phyloP scores from a whole-genome alignment of 495 filamentous ascomycete species.

The Penicillium turbatum region DNA sequence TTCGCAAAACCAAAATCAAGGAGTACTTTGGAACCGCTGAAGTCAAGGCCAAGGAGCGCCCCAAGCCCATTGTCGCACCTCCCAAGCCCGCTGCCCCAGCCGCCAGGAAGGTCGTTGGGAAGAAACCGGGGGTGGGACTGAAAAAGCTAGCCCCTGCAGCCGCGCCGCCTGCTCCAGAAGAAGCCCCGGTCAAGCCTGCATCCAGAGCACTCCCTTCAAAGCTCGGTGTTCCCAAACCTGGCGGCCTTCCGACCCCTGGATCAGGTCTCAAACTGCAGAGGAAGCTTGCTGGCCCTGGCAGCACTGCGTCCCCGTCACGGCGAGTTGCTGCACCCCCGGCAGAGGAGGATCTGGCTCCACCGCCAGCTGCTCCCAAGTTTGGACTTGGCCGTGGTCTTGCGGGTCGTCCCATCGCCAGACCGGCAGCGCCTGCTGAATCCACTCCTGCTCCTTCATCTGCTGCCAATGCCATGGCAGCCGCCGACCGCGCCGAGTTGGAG shows the following conservation, averaged over 20 bases:
- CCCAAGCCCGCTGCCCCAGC: conserved; percentile 49
- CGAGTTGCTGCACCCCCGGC: conserved; percentile 42
- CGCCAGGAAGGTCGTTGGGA: conserved; percentile 41
- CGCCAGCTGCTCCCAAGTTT: conserved; percentile 59
- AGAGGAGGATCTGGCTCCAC: conserved; percentile 53
- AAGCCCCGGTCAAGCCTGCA: conserved; percentile 54
- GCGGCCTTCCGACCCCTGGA: conserved; percentile 54
- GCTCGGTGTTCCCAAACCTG: conserved; percentile 62
- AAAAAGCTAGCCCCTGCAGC: conserved; percentile 56
- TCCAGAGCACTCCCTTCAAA: conserved; percentile 57
- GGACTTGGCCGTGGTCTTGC: conserved; percentile 75
- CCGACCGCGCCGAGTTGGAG: conserved; percentile 84
- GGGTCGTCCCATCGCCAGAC: conserved; percentile 81
- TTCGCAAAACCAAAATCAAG: conserved; percentile 92
- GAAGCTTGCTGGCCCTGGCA: conserved; percentile 57
- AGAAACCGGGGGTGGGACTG: conserved; percentile 50
- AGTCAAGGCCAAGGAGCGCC: conserved; percentile 95
- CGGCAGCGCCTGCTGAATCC: conserved; percentile 46
- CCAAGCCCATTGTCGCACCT: conserved; percentile 72
- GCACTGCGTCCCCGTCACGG: conserved; percentile 61
- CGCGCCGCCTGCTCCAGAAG: conserved; percentile 55
- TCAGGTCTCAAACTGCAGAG: conserved; percentile 65
- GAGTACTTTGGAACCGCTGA: conserved; percentile 89
- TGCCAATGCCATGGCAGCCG: conserved; percentile 57
- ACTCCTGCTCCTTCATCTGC: conserved; percentile 45